These are phyloP conservation scores for Leccinum obscurum DNA, from an alignment of 768 basidiomycete species.

Conservation along the genomic window DNA sequence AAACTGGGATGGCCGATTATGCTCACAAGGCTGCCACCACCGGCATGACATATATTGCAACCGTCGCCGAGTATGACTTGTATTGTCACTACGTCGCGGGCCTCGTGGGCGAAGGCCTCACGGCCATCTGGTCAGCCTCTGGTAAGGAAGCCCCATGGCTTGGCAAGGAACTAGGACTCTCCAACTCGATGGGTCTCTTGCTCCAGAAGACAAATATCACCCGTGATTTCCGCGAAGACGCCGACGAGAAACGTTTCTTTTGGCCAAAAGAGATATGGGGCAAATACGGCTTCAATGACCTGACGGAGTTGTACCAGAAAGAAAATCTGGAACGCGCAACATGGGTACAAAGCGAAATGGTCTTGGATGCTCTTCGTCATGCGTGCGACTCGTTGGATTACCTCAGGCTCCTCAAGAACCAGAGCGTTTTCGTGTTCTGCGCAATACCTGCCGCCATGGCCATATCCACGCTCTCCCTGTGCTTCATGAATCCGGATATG, in stretches of 20 bases:
- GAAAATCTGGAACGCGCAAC: too few relatives aligned
- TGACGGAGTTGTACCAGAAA: too few relatives aligned
- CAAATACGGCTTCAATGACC: too few relatives aligned
- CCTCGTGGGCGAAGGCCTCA: slow-evolving; percentile 94
- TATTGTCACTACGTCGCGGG: slow-evolving; percentile 99
- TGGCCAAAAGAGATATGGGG: slow-evolving; percentile 61
- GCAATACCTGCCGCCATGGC: too few relatives aligned
- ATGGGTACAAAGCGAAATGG: too few relatives aligned
- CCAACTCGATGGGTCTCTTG: slow-evolving; percentile 93
- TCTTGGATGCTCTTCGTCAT: too few relatives aligned
- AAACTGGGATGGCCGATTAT: slow-evolving; percentile 93
- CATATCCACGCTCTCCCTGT: too few relatives aligned
- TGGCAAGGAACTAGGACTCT: slow-evolving; percentile 78
- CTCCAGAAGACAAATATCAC: slow-evolving; percentile 99
- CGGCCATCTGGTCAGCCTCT: slow-evolving; percentile 83
- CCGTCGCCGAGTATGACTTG: slow-evolving; percentile 86
- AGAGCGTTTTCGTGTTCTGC: too few relatives aligned
- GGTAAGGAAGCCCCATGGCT: slow-evolving; percentile 78
- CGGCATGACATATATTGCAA: slow-evolving; percentile 67
- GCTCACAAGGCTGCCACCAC: slow-evolving; percentile 78
- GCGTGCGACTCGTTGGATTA: too few relatives aligned
- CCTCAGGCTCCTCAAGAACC: too few relatives aligned
- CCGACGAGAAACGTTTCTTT: slow-evolving; percentile 81
- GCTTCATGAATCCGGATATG: too few relatives aligned
- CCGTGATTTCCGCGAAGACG: slow-evolving; percentile 92